Conservation (phyloP, 352 stramenopile genomes). For the Globisporangium spiculum region DNA sequence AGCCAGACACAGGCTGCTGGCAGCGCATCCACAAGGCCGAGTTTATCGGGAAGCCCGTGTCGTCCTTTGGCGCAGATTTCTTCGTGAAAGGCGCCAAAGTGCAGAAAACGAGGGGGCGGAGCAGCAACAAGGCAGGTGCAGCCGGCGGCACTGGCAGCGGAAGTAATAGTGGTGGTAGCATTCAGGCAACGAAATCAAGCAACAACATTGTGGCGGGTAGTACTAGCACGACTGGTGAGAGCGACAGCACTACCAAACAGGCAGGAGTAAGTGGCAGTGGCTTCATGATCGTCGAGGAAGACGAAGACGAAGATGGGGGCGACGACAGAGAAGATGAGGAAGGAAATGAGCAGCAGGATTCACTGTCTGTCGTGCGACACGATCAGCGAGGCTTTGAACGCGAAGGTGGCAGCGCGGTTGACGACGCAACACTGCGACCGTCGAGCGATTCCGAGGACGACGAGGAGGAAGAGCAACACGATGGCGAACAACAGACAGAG, state of each 20-base stretch:
- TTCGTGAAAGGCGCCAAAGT: slow-evolving; percentile 61
- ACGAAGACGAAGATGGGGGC: not conserved
- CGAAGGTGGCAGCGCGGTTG: not conserved
- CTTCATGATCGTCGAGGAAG: slow-evolving; percentile 14
- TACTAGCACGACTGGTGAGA: not conserved
- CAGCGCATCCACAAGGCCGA: slow-evolving; percentile 58
- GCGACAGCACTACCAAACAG: not conserved
- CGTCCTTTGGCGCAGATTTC: slow-evolving; percentile 67
- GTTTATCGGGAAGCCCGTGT: slow-evolving; percentile 60
- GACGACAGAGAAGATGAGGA: not conserved
- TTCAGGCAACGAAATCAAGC: not conserved
- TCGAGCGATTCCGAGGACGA: not conserved
- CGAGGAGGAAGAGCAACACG: not conserved
- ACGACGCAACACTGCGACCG: not conserved
- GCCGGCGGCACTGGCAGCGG: not conserved
- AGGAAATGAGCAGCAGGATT: slow-evolving; percentile 11
- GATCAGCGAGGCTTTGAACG: not conserved
- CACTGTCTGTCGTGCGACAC: not conserved
- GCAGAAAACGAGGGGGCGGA: slow-evolving; percentile 21
- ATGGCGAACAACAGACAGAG: not conserved
- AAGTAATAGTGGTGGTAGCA: not conserved
- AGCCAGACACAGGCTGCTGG: slow-evolving; percentile 66
- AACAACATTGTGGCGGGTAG: not conserved
- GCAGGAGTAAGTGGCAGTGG: not conserved
- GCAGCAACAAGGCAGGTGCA: not conserved